A percentile compares a stretch with the other conserved stretches of the same genome.
phyloP scores from a whole-genome alignment of 148 eudicot species.

The Simmondsia chinensis region DNA sequence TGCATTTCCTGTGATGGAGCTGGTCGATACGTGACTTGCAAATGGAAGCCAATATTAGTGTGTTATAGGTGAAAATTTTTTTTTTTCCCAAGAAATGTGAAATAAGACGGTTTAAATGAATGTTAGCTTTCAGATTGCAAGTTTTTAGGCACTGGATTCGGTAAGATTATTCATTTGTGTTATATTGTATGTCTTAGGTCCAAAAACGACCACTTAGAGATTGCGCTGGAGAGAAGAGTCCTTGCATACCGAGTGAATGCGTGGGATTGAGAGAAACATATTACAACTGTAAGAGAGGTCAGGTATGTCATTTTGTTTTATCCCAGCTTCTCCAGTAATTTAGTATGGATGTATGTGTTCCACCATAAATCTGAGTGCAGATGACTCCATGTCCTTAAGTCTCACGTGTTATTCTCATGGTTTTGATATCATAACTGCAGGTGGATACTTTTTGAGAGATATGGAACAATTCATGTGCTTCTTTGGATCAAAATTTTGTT shows the following conservation, averaged over 20 bases:
- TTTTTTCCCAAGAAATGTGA: background rate
- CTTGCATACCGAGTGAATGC: constrained; percentile 71
- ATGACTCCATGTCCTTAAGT: too few relatives aligned
- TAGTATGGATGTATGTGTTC: too few relatives aligned
- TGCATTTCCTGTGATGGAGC: too few relatives aligned
- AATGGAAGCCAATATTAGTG: too few relatives aligned
- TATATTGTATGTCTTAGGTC: constrained; percentile 34
- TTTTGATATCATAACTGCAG: too few relatives aligned
- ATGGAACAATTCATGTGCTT: too few relatives aligned
- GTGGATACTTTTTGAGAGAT: too few relatives aligned
- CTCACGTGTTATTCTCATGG: too few relatives aligned
- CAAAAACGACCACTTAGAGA: constrained; percentile 63
- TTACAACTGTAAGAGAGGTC: constrained; percentile 96
- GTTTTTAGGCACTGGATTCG: background rate
- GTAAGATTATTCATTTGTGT: background rate
- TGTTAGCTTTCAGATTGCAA: constrained; percentile 2
- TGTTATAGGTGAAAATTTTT: background rate
- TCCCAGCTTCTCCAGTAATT: too few relatives aligned
- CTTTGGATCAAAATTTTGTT: too few relatives aligned
- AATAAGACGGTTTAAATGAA: background rate
- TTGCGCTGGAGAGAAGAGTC: constrained; percentile 80
- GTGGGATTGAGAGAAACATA: constrained; percentile 90
- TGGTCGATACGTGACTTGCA: too few relatives aligned
- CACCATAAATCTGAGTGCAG: too few relatives aligned
- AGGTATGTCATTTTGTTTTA: constrained; percentile 30